A percentile compares a stretch with the other conserved stretches of the same genome.
Evolutionary conservation across 2,329 filamentous ascomycete species (phyloP).

Genomic region (Fusarium sp.): DNA sequence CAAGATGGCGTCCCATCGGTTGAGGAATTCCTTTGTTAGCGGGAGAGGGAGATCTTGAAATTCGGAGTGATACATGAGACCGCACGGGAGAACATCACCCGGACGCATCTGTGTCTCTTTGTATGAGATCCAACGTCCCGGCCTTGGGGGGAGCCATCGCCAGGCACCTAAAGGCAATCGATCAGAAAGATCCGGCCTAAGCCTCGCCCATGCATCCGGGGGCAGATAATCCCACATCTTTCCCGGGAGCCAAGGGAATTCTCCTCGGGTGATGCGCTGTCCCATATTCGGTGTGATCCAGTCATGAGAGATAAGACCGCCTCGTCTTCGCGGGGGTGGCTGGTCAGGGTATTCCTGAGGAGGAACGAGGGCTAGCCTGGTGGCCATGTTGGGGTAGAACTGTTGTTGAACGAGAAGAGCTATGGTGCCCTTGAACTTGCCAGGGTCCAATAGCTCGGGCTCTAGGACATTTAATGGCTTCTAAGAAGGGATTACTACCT

Average conservation of each 20-base stretch:
- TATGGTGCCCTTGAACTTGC: constrained; percentile 11
- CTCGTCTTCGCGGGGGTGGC: not conserved
- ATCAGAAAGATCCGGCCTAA: not conserved
- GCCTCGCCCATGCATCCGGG: not conserved
- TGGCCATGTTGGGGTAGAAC: constrained; percentile 4
- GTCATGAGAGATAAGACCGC: not conserved
- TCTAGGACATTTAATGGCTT: constrained; percentile 24
- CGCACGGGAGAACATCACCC: not conserved
- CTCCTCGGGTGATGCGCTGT: not conserved
- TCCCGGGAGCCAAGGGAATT: not conserved
- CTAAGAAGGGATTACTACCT: not conserved
- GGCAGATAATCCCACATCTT: not conserved
- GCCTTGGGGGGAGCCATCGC: not conserved
- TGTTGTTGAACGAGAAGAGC: constrained; percentile 11
- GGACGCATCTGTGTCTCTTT: not conserved
- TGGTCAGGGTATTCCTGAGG: not conserved
- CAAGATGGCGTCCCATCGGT: not conserved
- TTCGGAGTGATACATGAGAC: not conserved
- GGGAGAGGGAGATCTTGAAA: not conserved
- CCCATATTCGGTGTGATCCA: not conserved
- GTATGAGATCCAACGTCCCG: not conserved
- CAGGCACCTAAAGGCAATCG: not conserved
- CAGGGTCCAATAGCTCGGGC: not conserved
- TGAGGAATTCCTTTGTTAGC: not conserved
- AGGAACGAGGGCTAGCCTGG: not conserved